Evolutionary conservation across 805 yeast species (phyloP).

Genomic region (Ogataea siamensis): DNA sequence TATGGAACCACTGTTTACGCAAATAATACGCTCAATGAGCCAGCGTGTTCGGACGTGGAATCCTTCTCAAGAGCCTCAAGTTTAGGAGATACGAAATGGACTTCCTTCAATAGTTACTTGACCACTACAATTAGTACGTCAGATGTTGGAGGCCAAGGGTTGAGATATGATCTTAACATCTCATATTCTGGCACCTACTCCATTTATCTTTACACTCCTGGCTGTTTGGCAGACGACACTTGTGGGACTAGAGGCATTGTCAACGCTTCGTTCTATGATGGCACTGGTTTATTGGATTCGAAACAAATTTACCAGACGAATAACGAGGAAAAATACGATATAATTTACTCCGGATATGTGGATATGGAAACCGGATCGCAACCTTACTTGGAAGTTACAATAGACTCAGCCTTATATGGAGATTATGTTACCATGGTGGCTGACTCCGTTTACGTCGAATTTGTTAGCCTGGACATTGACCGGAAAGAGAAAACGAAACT

Average conservation of each 20-base stretch:
- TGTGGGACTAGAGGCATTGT: slow-evolving; percentile 74
- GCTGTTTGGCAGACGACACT: slow-evolving; percentile 66
- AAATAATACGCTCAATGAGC: slow-evolving; percentile 66
- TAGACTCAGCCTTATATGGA: slow-evolving; percentile 33
- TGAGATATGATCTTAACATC: slow-evolving; percentile 64
- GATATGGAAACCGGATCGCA: slow-evolving; percentile 38
- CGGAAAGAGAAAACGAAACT: slow-evolving; percentile 37
- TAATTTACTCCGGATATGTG: slow-evolving; percentile 67
- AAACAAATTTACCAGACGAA: slow-evolving; percentile 74
- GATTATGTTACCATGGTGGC: slow-evolving; percentile 61
- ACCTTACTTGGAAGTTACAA: slow-evolving; percentile 41
- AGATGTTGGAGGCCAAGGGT: slow-evolving; percentile 35
- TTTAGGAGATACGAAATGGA: slow-evolving; percentile 28
- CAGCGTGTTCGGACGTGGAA: slow-evolving; percentile 45
- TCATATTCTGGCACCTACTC: slow-evolving; percentile 73
- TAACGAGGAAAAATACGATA: slow-evolving; percentile 74
- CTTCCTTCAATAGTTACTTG: slow-evolving; percentile 21
- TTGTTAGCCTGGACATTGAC: slow-evolving; percentile 43
- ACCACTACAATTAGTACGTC: slow-evolving; percentile 29
- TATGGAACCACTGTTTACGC: slow-evolving; percentile 65
- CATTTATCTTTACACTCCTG: slow-evolving; percentile 78
- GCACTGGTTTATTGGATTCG: slow-evolving; percentile 43
- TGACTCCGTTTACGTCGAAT: slow-evolving; percentile 55
- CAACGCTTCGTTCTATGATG: slow-evolving; percentile 64
- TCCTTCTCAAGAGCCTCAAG: slow-evolving; percentile 12